Conservation (phyloP, 192 early-diverging fungal genomes). For the Lobosporangium transversale region DNA sequence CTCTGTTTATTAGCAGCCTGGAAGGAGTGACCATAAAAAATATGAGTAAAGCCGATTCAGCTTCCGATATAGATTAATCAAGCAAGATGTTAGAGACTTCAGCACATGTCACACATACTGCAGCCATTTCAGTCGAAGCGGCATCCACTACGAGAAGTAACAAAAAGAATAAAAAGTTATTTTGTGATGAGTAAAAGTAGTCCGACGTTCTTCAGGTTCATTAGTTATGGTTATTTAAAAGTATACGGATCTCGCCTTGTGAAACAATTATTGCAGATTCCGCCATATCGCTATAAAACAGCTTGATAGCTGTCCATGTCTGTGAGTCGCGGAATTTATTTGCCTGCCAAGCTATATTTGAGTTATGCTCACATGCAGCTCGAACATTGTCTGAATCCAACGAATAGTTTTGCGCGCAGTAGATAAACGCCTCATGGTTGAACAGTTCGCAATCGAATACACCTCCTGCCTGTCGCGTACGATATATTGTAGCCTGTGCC, state of each 20-base stretch:
- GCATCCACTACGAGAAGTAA: conserved; percentile 2
- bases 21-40: no score
- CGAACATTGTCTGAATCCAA: conserved; percentile 60
- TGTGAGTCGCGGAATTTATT: conserved; percentile 71
- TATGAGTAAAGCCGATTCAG: no score
- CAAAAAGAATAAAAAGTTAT: not conserved
- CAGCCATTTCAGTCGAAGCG: not conserved
- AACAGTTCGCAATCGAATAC: conserved; percentile 59
- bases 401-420: conserved; percentile 74
- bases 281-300: conserved; percentile 64
- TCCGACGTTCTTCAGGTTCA: no score
- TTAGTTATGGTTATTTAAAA: no score
- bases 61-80: no score
- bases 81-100: no score
- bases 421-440: conserved; percentile 71
- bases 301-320: conserved; percentile 78
- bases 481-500: conserved; percentile 32
- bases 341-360: conserved; percentile 70
- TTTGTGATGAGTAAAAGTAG: no score
- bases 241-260: no score
- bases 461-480: conserved; percentile 42
- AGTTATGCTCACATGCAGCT: conserved; percentile 68
- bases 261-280: conserved; percentile 28
- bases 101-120: not conserved
- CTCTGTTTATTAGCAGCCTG: conserved; percentile 4